A percentile compares a stretch with the other conserved stretches of the same genome.
phyloP scores from a whole-genome alignment of 2,329 filamentous ascomycete genomes.

The Pyrenochaeta sp. region DNA sequence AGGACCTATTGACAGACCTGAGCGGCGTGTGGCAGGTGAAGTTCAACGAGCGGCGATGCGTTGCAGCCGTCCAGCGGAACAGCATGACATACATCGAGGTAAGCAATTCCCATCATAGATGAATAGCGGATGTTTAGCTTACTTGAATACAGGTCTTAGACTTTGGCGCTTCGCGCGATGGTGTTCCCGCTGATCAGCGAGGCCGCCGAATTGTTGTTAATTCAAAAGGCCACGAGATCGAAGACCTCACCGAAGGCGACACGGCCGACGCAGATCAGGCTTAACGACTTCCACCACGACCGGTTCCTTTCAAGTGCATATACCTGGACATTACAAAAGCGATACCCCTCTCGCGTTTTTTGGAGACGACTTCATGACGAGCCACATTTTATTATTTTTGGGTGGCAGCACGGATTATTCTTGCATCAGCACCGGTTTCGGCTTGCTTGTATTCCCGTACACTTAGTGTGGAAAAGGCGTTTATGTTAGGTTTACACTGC shows the following conservation, averaged over 20 bases:
- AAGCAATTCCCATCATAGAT: conserved; percentile 2
- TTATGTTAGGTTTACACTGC: conserved; percentile 27
- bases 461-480: conserved; percentile 21
- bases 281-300: conserved; percentile 17
- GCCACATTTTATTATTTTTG: conserved; percentile 13
- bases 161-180: conserved; percentile 93
- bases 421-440: conserved; percentile 5
- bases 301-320: conserved; percentile 23
- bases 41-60: conserved; percentile 93
- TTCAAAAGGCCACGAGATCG: conserved; percentile 45
- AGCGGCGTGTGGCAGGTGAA: conserved; percentile 99
- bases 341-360: conserved; percentile 41
- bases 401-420: conserved; percentile 6
- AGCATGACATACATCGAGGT: conserved; percentile 94
- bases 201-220: conserved; percentile 76
- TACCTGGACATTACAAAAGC: conserved; percentile 36
- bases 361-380: conserved; percentile 23
- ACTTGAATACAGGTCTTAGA: conserved; percentile 79
- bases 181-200: conserved; percentile 77
- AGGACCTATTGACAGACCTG: conserved; percentile 90
- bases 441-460: conserved; percentile 12
- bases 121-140: conserved; percentile 32
- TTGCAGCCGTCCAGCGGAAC: conserved; percentile 94
- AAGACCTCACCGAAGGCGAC: conserved; percentile 46
- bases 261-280: conserved; percentile 38